Conservation (phyloP, 768 basidiomycete genomes). For the Lactarius akahatsu region DNA sequence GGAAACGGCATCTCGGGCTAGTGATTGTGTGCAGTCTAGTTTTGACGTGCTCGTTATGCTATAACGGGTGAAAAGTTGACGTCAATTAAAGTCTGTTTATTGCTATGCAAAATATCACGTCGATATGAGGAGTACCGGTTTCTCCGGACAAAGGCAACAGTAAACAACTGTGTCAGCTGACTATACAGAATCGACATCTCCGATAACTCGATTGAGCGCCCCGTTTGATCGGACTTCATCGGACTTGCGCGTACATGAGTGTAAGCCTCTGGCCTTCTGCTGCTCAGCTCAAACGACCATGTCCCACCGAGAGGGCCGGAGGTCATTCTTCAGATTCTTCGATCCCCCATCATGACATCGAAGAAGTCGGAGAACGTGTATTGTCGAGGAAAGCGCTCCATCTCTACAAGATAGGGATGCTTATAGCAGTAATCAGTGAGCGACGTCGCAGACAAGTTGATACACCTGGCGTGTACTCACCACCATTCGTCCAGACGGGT, state of each 20-base stretch:
- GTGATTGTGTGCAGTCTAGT: neutral
- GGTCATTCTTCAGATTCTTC: neutral
- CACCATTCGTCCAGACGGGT: neutral
- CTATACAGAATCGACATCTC: neutral
- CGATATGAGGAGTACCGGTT: neutral
- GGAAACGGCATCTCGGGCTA: neutral
- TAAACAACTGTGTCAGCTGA: neutral
- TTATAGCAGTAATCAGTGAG: neutral
- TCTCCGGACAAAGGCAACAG: neutral
- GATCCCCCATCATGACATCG: neutral
- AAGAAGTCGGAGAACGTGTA: constrained; percentile 18
- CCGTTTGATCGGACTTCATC: neutral
- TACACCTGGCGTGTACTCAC: neutral
- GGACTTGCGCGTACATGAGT: too few species aligned
- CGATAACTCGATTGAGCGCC: neutral
- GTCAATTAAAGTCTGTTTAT: neutral
- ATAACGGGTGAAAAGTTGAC: neutral
- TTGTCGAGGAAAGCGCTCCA: constrained; percentile 23
- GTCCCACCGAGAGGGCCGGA: neutral
- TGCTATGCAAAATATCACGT: neutral
- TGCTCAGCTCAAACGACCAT: neutral
- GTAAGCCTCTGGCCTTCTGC: neutral
- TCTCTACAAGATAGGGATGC: constrained; percentile 19
- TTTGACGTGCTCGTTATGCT: neutral
- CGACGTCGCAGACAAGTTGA: neutral